A percentile compares a stretch with the other conserved stretches of the same genome.
Evolutionary conservation across 352 stramenopile species (phyloP).

Genomic region (Globisporangium nagaii): DNA sequence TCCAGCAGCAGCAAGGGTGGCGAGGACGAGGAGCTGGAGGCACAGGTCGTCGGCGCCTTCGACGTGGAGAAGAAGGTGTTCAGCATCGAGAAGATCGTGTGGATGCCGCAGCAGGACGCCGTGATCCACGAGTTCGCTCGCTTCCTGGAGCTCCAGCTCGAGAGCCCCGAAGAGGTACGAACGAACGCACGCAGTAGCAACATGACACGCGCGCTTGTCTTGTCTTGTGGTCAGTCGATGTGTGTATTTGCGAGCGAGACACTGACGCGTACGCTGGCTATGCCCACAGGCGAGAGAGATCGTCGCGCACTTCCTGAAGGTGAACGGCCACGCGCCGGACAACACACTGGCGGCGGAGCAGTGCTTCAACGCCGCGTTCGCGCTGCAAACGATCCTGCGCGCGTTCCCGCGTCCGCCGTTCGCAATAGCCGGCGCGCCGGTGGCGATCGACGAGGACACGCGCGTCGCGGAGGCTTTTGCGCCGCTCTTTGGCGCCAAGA

Average conservation of each 20-base stretch:
- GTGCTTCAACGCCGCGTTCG: constrained; percentile 75
- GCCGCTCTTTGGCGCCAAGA: constrained; percentile 32
- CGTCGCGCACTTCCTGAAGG: constrained; percentile 46
- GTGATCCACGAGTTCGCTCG: constrained; percentile 68
- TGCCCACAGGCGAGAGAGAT: constrained; percentile 25
- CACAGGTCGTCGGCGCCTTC: constrained; percentile 51
- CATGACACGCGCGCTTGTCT: no score
- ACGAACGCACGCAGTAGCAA: no score
- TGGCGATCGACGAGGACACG: constrained; percentile 41
- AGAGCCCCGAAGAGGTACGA: constrained; percentile 35
- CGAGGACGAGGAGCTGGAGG: constrained; percentile 17
- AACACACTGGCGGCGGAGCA: constrained; percentile 44
- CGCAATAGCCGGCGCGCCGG: constrained; percentile 32
- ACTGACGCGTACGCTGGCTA: neutral
- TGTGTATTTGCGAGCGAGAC: no score
- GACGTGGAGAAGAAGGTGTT: constrained; percentile 59
- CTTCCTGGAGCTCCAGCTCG: constrained; percentile 70
- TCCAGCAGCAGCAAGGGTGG: constrained; percentile 10
- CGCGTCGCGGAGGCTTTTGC: constrained; percentile 38
- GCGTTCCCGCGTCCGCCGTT: constrained; percentile 55
- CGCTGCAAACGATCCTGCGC: constrained; percentile 65
- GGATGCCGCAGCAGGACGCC: constrained; percentile 54
- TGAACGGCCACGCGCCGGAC: constrained; percentile 43
- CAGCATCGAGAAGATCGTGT: constrained; percentile 52
- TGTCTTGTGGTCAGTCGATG: no score